phyloP scores from a whole-genome alignment of 208 protist species.

The Phytomonas serpens region DNA sequence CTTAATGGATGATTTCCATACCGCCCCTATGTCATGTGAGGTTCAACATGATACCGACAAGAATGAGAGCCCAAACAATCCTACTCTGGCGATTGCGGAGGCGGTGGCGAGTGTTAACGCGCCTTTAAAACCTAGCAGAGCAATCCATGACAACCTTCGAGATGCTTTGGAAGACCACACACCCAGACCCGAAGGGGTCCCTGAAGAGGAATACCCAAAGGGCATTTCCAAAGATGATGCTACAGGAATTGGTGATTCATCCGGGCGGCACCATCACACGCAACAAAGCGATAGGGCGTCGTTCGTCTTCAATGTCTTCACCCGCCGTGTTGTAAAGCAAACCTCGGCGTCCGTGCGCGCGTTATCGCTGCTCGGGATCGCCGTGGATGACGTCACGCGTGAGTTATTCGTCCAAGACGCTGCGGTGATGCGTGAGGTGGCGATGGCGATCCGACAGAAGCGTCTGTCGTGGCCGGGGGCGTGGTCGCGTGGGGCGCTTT shows the following conservation, averaged over 20 bases:
- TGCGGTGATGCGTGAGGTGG: conserved; percentile 31
- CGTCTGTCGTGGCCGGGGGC: conserved; percentile 48
- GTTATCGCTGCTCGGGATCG: conserved; percentile 56
- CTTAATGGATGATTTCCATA: neutral
- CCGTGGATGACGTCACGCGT: conserved; percentile 25
- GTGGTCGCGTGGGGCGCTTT: conserved; percentile 46
- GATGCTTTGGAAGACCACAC: neutral
- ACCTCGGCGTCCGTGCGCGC: conserved; percentile 31
- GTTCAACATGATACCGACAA: neutral
- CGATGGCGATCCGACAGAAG: conserved; percentile 24
- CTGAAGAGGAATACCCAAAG: conserved; percentile 3
- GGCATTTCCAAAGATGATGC: neutral
- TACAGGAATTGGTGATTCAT: neutral
- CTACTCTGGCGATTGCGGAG: neutral
- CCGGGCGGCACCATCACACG: neutral
- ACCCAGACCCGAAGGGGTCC: neutral
- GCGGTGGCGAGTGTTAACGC: neutral
- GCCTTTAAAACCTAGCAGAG: neutral
- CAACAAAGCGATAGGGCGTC: neutral
- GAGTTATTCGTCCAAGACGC: conserved; percentile 40
- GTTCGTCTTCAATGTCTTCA: conserved; percentile 83
- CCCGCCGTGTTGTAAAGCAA: conserved; percentile 49
- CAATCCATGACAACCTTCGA: conserved; percentile 11
- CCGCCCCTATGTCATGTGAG: neutral
- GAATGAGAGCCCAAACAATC: neutral